A percentile compares a stretch with the other conserved stretches of the same genome.
These are phyloP conservation scores for Arthroderma sp. DNA, from an alignment of 2,329 filamentous ascomycete species.

Conservation along the genomic window DNA sequence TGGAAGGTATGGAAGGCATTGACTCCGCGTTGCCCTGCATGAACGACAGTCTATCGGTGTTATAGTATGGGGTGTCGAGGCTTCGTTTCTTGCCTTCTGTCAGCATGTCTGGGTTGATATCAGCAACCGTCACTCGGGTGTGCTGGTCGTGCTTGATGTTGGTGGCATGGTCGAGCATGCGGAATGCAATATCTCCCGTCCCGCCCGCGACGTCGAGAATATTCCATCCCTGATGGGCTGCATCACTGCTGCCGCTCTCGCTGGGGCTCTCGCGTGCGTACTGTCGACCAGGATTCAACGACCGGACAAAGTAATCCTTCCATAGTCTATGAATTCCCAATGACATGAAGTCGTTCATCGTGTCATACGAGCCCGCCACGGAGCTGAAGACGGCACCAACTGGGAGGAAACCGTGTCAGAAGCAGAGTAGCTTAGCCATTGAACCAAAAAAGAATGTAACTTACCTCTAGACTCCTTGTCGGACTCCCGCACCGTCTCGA, in stretches of 20 bases:
- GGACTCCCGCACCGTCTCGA: conserved; percentile 67
- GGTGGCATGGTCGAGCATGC: conserved; percentile 79
- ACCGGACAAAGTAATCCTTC: conserved; percentile 94
- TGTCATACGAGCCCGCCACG: conserved; percentile 87
- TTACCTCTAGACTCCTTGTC: conserved; percentile 60
- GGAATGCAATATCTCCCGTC: conserved; percentile 95
- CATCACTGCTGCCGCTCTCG: conserved; percentile 4
- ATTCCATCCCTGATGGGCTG: conserved; percentile 42
- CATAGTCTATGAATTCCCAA: conserved; percentile 91
- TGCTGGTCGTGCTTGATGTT: conserved; percentile 66
- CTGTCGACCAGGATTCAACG: conserved; percentile 66
- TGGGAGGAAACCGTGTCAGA: conserved; percentile 15
- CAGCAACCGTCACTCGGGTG: conserved; percentile 77
- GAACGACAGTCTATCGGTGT: conserved; percentile 50
- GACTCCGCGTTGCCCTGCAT: conserved; percentile 83
- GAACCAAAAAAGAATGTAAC: not conserved
- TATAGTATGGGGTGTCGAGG: conserved; percentile 47
- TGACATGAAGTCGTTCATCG: conserved; percentile 99
- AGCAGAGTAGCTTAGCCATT: not conserved
- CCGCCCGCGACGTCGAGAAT: conserved; percentile 95
- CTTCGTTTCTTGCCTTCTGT: conserved; percentile 74
- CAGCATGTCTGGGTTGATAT: conserved; percentile 95
- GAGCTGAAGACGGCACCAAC: conserved; percentile 88
- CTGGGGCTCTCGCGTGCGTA: conserved; percentile 24
- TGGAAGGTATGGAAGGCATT: conserved; percentile 51